These are phyloP conservation scores for Coemansia sp. DNA, from an alignment of 192 early-diverging fungal species.

Conservation along the genomic window DNA sequence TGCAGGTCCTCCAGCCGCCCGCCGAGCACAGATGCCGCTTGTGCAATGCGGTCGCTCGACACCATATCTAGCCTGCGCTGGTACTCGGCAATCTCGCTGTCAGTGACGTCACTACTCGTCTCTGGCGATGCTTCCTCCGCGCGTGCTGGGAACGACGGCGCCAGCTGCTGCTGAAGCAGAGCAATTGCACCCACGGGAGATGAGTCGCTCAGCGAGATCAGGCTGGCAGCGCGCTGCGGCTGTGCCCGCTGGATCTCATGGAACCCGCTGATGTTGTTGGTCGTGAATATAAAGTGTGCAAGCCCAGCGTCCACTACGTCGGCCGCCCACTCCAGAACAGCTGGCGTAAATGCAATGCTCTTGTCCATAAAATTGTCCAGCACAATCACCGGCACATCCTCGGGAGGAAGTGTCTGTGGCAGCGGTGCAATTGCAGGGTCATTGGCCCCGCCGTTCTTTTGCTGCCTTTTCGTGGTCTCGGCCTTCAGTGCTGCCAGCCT, in stretches of 20 bases:
- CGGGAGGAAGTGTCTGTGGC: conserved; percentile 34
- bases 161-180: conserved; percentile 52
- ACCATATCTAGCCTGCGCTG: conserved; percentile 20
- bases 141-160: conserved; percentile 1
- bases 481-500: conserved; percentile 28
- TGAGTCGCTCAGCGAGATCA: conserved; percentile 46
- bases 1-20: conserved; percentile 91
- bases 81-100: conserved; percentile 8
- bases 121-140: conserved; percentile 15
- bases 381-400: conserved; percentile 80
- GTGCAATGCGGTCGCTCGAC: conserved; percentile 28
- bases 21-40: conserved; percentile 70
- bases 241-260: conserved; percentile 63
- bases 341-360: conserved; percentile 61
- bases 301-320: conserved; percentile 76
- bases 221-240: conserved; percentile 39
- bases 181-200: conserved; percentile 37
- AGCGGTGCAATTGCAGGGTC: not conserved
- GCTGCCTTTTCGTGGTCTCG: conserved; percentile 36
- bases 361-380: conserved; percentile 83
- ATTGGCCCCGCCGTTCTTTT: conserved; percentile 1
- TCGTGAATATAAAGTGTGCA: conserved; percentile 90
- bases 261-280: conserved; percentile 64
- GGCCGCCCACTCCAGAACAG: conserved; percentile 81
- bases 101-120: not conserved